A percentile compares a stretch with the other conserved stretches of the same genome.
These are phyloP conservation scores for Phylloporus sp. DNA, from an alignment of 768 basidiomycete genomes.

Conservation along the genomic window DNA sequence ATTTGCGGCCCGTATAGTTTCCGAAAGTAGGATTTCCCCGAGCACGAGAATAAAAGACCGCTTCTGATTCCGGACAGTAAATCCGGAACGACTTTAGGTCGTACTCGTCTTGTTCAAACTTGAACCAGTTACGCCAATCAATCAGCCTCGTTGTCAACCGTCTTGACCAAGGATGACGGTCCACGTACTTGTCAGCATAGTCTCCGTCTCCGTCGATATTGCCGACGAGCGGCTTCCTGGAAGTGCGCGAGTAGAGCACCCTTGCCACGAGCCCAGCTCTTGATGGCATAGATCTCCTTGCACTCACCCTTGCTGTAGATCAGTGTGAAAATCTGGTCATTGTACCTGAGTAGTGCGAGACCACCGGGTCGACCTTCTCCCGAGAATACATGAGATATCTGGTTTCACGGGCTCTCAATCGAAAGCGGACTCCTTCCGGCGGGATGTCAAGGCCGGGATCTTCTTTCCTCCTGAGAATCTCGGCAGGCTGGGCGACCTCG, in stretches of 20 bases:
- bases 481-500: too few relatives aligned
- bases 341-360: background rate
- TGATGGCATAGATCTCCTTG: constrained; percentile 1
- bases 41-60: background rate
- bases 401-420: background rate
- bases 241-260: constrained; percentile 4
- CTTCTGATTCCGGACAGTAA: background rate
- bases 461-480: background rate
- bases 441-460: background rate
- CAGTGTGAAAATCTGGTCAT: constrained; percentile 4
- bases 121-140: background rate
- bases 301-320: background rate
- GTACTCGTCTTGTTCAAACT: background rate
- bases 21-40: background rate
- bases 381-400: background rate
- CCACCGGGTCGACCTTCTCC: background rate
- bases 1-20: background rate
- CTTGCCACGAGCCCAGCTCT: constrained; percentile 4
- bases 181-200: background rate
- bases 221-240: too few relatives aligned
- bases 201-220: background rate
- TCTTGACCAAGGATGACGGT: too few relatives aligned
- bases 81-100: constrained; percentile 1
- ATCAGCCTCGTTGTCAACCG: background rate
- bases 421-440: background rate